Conservation (phyloP, 2,329 filamentous ascomycete genomes). For the Venturia oleaginea region DNA sequence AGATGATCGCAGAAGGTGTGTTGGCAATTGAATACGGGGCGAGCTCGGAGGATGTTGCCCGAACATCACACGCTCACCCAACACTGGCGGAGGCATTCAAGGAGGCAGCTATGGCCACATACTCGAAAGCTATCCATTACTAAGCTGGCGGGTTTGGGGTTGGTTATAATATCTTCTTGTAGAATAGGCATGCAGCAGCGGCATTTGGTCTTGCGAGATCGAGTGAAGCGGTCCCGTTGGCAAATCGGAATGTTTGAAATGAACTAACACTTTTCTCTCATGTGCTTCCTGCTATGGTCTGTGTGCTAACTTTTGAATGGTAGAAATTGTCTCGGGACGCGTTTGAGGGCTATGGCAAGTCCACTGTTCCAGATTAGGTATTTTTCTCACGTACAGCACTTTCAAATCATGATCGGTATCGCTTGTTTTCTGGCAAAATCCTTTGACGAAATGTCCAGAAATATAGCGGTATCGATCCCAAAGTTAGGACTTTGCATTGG, state of each 20-base stretch:
- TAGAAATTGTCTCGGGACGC: not conserved
- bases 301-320: not conserved
- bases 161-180: constrained; percentile 2
- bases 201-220: not conserved
- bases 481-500: too few relatives aligned
- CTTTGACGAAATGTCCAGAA: too few relatives aligned
- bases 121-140: constrained; percentile 92
- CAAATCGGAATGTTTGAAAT: not conserved
- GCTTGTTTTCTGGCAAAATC: too few relatives aligned
- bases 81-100: constrained; percentile 97
- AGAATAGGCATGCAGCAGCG: constrained; percentile 3
- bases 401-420: too few relatives aligned
- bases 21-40: constrained; percentile 95
- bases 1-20: constrained; percentile 98
- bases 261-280: not conserved
- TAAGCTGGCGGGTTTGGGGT: constrained; percentile 37
- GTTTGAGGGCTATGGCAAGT: not conserved
- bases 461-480: too few relatives aligned
- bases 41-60: constrained; percentile 82
- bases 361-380: too few relatives aligned
- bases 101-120: constrained; percentile 97
- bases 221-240: not conserved
- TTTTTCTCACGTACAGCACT: too few relatives aligned
- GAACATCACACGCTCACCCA: constrained; percentile 58
- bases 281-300: not conserved